A percentile compares a stretch with the other conserved stretches of the same genome.
Evolutionary conservation across 768 basidiomycete species (phyloP).

Genomic region (Tubosaeta sp.): DNA sequence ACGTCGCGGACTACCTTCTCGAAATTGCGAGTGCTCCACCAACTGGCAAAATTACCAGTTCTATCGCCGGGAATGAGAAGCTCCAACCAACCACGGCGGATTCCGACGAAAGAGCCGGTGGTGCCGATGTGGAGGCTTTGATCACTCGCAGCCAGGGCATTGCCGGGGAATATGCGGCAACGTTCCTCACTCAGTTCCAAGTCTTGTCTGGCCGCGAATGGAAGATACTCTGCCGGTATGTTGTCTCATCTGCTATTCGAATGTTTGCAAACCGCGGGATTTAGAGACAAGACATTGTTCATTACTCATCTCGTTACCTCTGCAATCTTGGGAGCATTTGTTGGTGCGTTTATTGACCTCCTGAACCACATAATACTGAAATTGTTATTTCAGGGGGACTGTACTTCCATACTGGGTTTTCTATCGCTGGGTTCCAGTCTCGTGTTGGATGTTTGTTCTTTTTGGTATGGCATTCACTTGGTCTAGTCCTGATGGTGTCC

Average conservation of each 20-base stretch:
- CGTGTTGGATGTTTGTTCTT: slow-evolving; percentile 95
- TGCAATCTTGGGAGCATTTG: slow-evolving; percentile 77
- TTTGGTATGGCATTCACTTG: slow-evolving; percentile 44
- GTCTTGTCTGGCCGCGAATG: slow-evolving; percentile 80
- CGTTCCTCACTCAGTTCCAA: slow-evolving; percentile 87
- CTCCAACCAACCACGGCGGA: neutral
- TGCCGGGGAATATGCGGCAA: slow-evolving; percentile 52
- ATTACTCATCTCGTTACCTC: slow-evolving; percentile 72
- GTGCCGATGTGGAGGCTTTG: slow-evolving; percentile 19
- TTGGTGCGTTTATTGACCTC: slow-evolving; percentile 45
- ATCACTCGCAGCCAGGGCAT: slow-evolving; percentile 10
- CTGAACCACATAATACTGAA: neutral
- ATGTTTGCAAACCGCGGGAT: neutral
- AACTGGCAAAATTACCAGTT: slow-evolving; percentile 39
- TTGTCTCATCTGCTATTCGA: neutral
- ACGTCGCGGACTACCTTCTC: slow-evolving; percentile 88
- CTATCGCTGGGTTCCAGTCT: slow-evolving; percentile 91
- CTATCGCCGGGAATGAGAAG: slow-evolving; percentile 4
- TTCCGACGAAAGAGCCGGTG: slow-evolving; percentile 13
- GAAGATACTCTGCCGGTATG: slow-evolving; percentile 68
- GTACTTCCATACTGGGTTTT: slow-evolving; percentile 74
- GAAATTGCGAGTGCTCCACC: slow-evolving; percentile 77
- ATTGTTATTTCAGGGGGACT: slow-evolving; percentile 56
- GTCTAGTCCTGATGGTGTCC: neutral
- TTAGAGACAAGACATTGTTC: slow-evolving; percentile 80